Conservation (phyloP, 2,329 filamentous ascomycete genomes). For the Fusarium nygamai region DNA sequence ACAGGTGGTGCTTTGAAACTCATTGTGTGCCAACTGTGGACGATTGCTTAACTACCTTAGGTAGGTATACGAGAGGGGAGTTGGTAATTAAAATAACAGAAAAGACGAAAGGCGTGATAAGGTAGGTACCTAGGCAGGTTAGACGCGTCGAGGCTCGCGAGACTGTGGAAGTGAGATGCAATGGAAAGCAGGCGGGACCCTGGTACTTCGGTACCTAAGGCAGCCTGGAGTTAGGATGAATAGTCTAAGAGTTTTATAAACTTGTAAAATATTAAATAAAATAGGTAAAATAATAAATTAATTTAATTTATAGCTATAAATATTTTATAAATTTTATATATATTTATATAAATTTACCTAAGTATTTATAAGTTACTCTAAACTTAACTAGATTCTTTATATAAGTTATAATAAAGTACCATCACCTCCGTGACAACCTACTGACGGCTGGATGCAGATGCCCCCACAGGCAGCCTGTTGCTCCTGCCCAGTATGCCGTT, state of each 20-base stretch:
- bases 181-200: background rate
- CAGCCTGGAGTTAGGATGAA: background rate
- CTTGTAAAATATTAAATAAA: rapidly evolving
- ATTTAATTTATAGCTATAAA: too few species aligned
- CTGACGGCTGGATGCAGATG: background rate
- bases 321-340: background rate
- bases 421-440: background rate
- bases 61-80: background rate
- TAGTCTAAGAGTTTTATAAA: background rate
- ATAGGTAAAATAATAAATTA: background rate
- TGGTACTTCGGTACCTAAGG: background rate
- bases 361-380: too few species aligned
- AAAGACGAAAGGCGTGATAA: background rate
- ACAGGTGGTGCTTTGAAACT: background rate
- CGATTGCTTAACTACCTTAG: too few species aligned
- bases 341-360: background rate
- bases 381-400: too few species aligned
- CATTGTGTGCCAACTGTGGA: background rate
- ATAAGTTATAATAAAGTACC: background rate
- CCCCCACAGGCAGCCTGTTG: background rate
- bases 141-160: background rate
- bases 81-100: background rate
- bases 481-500: background rate
- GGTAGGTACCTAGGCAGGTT: background rate
- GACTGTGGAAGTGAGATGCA: background rate